phyloP scores from a whole-genome alignment of 148 eudicot species.

The Nyssa sinensis region DNA sequence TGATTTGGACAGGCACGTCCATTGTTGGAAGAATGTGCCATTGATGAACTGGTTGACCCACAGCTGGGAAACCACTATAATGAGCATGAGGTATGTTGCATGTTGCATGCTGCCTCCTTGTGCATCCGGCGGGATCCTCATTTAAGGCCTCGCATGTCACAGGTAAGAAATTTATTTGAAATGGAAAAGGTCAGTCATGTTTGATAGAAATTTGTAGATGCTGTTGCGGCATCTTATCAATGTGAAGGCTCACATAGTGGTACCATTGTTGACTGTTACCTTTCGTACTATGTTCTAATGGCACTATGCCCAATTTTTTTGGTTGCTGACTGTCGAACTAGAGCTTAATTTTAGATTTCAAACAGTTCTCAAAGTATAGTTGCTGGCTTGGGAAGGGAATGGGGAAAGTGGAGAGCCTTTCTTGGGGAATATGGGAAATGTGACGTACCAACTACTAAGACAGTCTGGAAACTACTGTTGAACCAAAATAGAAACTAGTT shows the following conservation, averaged over 20 bases:
- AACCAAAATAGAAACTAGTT: too few species aligned
- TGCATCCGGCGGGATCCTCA: constrained; percentile 85
- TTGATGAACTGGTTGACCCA: constrained; percentile 73
- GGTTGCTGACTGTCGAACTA: too few species aligned
- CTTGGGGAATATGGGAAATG: too few species aligned
- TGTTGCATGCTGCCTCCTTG: constrained; percentile 87
- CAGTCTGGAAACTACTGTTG: too few species aligned
- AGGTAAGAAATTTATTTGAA: constrained; percentile 39
- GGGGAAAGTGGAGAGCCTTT: too few species aligned
- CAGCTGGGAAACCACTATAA: constrained; percentile 50
- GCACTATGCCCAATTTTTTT: not conserved
- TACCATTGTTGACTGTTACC: not conserved
- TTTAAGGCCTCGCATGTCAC: constrained; percentile 92
- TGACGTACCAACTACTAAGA: too few species aligned
- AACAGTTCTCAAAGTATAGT: too few species aligned
- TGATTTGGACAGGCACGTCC: constrained; percentile 66
- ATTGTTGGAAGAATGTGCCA: constrained; percentile 58
- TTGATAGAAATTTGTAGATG: not conserved
- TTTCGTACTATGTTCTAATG: not conserved
- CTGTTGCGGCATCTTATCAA: not conserved
- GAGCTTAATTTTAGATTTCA: too few species aligned
- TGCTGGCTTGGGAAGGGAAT: too few species aligned
- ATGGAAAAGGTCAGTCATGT: not conserved
- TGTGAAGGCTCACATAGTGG: not conserved
- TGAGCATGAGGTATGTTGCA: constrained; percentile 73